Evolutionary conservation across 345 rosid genomes (phyloP).

Genomic region (Litchi chinensis): DNA sequence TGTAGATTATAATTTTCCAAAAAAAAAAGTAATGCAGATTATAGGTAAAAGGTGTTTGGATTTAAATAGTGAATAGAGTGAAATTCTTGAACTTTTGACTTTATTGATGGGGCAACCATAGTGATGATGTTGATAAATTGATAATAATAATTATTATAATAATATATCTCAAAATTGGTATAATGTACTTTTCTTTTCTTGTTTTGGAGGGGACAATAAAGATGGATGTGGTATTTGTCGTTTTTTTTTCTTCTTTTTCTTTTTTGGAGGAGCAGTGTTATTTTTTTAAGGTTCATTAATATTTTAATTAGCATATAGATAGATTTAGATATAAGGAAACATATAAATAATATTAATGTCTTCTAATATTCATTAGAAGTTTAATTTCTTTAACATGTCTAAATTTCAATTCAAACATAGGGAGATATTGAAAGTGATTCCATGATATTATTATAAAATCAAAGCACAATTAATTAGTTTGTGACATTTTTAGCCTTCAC

Average conservation of each 20-base stretch:
- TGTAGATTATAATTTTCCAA: neutral
- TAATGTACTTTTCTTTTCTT: neutral
- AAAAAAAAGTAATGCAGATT: neutral
- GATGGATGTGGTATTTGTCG: neutral
- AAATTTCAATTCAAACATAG: too few relatives aligned
- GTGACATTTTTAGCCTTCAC: neutral
- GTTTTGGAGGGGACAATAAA: slow-evolving; percentile 6
- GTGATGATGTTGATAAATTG: neutral
- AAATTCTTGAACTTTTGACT: neutral
- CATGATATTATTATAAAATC: too few relatives aligned
- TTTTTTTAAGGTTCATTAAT: neutral
- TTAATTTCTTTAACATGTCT: too few relatives aligned
- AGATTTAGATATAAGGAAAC: neutral
- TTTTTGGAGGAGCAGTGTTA: neutral
- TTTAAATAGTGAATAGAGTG: neutral
- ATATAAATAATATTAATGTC: too few relatives aligned
- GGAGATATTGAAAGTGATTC: neutral
- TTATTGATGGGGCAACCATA: neutral
- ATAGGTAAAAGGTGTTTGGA: neutral
- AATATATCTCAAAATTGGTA: neutral
- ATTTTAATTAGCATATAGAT: too few relatives aligned
- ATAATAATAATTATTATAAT: neutral
- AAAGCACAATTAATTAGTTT: too few relatives aligned
- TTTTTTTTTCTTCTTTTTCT: neutral
- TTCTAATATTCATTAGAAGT: neutral